Percentiles rank a stretch among this genome's conserved stretches.
phyloP scores from a whole-genome alignment of 116 monocot genomes.

The Papilionanthe hybrid region DNA sequence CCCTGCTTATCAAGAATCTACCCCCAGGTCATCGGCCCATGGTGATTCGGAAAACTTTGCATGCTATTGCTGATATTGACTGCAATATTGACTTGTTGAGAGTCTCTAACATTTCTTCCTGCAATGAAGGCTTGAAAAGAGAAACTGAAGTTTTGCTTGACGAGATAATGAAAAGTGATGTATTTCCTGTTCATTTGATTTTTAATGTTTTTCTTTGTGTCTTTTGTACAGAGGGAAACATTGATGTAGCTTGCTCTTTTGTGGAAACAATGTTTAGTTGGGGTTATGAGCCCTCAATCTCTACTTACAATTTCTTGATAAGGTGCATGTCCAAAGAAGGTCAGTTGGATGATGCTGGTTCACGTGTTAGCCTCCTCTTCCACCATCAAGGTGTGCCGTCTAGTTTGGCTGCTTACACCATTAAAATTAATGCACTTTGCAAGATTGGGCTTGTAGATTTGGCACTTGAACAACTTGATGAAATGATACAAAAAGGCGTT shows the following conservation, averaged over 20 bases:
- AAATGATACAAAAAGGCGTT: slow-evolving; percentile 28
- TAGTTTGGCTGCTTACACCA: slow-evolving; percentile 26
- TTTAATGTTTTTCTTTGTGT: slow-evolving; percentile 27
- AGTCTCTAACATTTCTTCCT: slow-evolving; percentile 12
- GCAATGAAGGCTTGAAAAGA: slow-evolving; percentile 13
- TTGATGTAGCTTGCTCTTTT: slow-evolving; percentile 20
- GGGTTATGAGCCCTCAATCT: slow-evolving; percentile 31
- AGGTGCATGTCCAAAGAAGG: slow-evolving; percentile 28
- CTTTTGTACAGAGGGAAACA: slow-evolving; percentile 26
- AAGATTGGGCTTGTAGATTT: slow-evolving; percentile 24
- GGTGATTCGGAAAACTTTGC: slow-evolving; percentile 27
- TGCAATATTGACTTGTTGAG: slow-evolving; percentile 7
- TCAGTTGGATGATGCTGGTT: slow-evolving; percentile 14
- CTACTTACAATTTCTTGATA: slow-evolving; percentile 35
- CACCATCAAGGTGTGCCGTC: slow-evolving; percentile 14
- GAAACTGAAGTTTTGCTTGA: slow-evolving; percentile 28
- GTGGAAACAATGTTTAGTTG: slow-evolving; percentile 28
- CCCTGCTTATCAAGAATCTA: slow-evolving; percentile 15
- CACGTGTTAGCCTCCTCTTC: slow-evolving; percentile 13
- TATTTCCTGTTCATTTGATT: slow-evolving; percentile 24
- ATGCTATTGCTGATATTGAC: slow-evolving; percentile 24
- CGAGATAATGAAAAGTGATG: slow-evolving; percentile 22
- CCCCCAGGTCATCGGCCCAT: slow-evolving; percentile 3
- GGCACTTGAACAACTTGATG: slow-evolving; percentile 19
- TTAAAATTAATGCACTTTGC: slow-evolving; percentile 29